Conservation (phyloP, 345 rosid species). For the Citrus sinensis region DVS_A1.0 CM039166.1:808501-809000, state of each 20-base stretch:
- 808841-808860: background rate
- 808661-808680: no score
- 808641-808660: background rate
- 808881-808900: background rate
- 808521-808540: background rate
- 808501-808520: background rate
- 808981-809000: conserved; percentile 87
- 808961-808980: conserved; percentile 93
- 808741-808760: background rate
- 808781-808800: background rate
- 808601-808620: background rate
- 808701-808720: background rate
- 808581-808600: background rate
- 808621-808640: background rate
- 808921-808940: conserved; percentile 82
- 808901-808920: background rate
- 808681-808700: background rate
- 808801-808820: conserved; percentile 5
- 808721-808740: background rate
- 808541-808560: background rate
- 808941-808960: conserved; percentile 95
- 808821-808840: conserved; percentile 1
- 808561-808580: background rate
- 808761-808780: background rate
- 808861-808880: background rate